Base-by-base conservation (phyloP, 371 early-diverging fungal species). In the Rhizopus stolonifer region DNA sequence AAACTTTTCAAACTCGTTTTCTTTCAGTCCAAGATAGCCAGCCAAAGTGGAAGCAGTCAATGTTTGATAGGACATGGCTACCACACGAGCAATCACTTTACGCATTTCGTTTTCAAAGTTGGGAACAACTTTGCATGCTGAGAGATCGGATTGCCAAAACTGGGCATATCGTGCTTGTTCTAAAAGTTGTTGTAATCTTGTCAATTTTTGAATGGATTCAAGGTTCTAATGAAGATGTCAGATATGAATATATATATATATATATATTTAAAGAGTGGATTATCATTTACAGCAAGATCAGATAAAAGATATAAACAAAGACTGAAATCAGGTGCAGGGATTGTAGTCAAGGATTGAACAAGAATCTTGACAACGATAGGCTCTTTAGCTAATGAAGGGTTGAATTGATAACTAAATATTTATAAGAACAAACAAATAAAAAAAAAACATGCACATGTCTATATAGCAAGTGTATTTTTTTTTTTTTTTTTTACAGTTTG, bases 311-410 rank as follows among this genome's bases (percentile, higher is more conserved):
- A 91, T 54, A 93, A 69, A 77, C 89, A 91, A 54, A 94, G 81
- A 67, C 89, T 90, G 67, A 94, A 94, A 67, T 94, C 94, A 17
- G 91, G 85, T 60, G 85, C 91, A 42, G 92, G 92, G 40, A 92
- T 74, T 25, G 87, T 86, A 10, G 89, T 90, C 53, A 94, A 76
- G 14, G 94, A 85, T 65, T 92, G 90, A 54, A 80, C 82, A 54
- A 94, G 80, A 46, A 94, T 85, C 63, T 83, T 86, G 58, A 75
- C 70, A 56, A 93, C 79, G 36, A 87, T 81, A 45, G 79, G 69
- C 22, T 82, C 78, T 70, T 91, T 91, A 51, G 85, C 71, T 66
- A 84, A 76, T 44, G 80, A 61, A 18, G 89, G 88, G 70, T 94
- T 94, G 81, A 95, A 93, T 69, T 95, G 96, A 73, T 93, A 87